phyloP scores from a whole-genome alignment of 768 basidiomycete species.

The Kwoniella dendrophila region DNA sequence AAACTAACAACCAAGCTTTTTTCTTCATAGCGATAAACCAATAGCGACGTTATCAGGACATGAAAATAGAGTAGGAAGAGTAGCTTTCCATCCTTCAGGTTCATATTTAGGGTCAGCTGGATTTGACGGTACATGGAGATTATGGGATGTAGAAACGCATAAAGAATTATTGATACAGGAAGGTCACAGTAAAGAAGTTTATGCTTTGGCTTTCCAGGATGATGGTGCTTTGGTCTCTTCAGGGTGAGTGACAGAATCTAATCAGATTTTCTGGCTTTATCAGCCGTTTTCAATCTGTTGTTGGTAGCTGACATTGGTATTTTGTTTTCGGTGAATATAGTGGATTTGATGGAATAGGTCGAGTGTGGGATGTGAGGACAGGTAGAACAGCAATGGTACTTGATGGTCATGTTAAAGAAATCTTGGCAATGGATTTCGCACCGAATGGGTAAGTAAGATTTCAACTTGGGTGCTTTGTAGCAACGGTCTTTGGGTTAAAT shows the following conservation, averaged over 20 bases:
- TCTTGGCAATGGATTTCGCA: constrained; percentile 87
- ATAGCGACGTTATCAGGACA: constrained; percentile 87
- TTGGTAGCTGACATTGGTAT: not conserved
- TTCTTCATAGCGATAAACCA: constrained; percentile 69
- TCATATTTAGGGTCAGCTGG: constrained; percentile 90
- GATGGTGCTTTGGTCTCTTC: constrained; percentile 92
- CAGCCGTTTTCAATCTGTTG: too few species aligned
- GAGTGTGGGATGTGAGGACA: constrained; percentile 95
- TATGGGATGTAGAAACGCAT: constrained; percentile 87
- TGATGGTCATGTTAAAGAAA: constrained; percentile 92
- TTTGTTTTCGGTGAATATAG: constrained; percentile 57
- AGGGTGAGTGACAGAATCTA: constrained; percentile 64
- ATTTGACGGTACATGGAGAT: constrained; percentile 94
- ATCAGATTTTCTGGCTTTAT: not conserved
- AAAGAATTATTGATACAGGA: constrained; percentile 88
- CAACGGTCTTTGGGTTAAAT: not conserved
- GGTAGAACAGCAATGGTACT: constrained; percentile 97
- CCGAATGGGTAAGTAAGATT: constrained; percentile 78
- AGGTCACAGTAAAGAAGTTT: constrained; percentile 96
- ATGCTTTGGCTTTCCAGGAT: constrained; percentile 90
- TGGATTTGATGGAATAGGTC: constrained; percentile 92
- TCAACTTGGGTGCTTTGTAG: not conserved
- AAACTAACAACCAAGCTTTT: not conserved
- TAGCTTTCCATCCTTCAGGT: constrained; percentile 96
- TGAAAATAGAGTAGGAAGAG: constrained; percentile 83